A percentile compares a stretch with the other conserved stretches of the same genome.
phyloP scores from a whole-genome alignment of 306 rosid genomes.

The Biancaea sappan region DNA sequence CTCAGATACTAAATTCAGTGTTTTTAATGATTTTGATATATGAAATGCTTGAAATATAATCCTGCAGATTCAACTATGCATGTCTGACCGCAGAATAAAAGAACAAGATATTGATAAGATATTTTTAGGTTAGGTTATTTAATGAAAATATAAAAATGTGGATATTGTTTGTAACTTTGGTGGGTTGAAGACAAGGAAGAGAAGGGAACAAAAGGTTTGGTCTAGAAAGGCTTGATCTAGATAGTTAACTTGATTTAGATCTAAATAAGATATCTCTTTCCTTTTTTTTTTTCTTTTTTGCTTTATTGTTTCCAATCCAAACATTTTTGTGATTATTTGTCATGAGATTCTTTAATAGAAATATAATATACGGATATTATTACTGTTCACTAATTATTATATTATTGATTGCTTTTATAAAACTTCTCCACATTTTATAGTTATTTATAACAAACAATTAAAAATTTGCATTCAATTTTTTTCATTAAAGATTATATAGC shows the following conservation, averaged over 20 bases:
- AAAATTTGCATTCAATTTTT: neutral
- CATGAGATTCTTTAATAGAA: neutral
- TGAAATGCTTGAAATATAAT: neutral
- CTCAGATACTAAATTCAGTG: neutral
- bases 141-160: no score
- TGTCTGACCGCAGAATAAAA: no score
- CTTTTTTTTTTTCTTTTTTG: neutral
- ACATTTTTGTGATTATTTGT: neutral
- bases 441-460: neutral
- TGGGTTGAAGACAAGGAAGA: no score
- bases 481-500: neutral
- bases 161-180: no score
- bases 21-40: neutral
- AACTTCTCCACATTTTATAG: neutral
- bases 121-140: no score
- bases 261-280: no score
- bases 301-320: neutral
- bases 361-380: neutral
- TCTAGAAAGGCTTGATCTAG: no score
- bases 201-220: no score
- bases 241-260: no score
- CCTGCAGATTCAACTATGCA: neutral
- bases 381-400: no score
- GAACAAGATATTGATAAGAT: no score
- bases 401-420: neutral